phyloP scores from a whole-genome alignment of 768 basidiomycete genomes.

The Lactifluus subvellereus region DNA sequence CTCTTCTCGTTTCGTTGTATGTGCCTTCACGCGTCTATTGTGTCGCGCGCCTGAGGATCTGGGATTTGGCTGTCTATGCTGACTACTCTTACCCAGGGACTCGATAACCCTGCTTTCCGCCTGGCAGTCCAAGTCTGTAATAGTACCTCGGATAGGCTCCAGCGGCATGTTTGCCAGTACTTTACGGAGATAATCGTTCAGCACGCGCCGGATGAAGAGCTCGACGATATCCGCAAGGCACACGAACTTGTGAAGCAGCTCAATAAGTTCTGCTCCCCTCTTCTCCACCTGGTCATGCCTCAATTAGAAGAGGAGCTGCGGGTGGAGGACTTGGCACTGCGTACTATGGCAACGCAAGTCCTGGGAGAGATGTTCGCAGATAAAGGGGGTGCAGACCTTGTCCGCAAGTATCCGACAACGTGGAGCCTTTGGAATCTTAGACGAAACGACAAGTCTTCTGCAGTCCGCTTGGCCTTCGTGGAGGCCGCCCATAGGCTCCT shows the following conservation, averaged over 20 bases:
- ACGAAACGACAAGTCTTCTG: slow-evolving; percentile 64
- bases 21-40: background rate
- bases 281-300: slow-evolving; percentile 87
- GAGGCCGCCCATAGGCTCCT: slow-evolving; percentile 62
- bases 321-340: slow-evolving; percentile 62
- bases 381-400: slow-evolving; percentile 64
- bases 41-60: too few species aligned
- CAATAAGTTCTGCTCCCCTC: slow-evolving; percentile 68
- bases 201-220: slow-evolving; percentile 53
- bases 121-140: slow-evolving; percentile 86
- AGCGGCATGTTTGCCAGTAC: slow-evolving; percentile 85
- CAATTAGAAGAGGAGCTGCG: slow-evolving; percentile 88
- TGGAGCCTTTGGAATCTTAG: slow-evolving; percentile 84
- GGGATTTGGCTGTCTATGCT: slow-evolving; percentile 2
- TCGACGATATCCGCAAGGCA: slow-evolving; percentile 62
- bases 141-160: slow-evolving; percentile 75
- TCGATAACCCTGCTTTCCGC: slow-evolving; percentile 71
- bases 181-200: slow-evolving; percentile 84
- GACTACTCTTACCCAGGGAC: slow-evolving; percentile 37
- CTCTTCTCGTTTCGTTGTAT: background rate
- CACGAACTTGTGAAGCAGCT: slow-evolving; percentile 85
- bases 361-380: slow-evolving; percentile 90
- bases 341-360: slow-evolving; percentile 77
- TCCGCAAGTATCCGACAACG: slow-evolving; percentile 71
- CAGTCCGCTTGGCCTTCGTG: slow-evolving; percentile 73